A percentile compares a stretch with the other conserved stretches of the same genome.
Evolutionary conservation across 2,329 filamentous ascomycete genomes (phyloP).

Genomic region (Parafenestella ontariensis): DNA sequence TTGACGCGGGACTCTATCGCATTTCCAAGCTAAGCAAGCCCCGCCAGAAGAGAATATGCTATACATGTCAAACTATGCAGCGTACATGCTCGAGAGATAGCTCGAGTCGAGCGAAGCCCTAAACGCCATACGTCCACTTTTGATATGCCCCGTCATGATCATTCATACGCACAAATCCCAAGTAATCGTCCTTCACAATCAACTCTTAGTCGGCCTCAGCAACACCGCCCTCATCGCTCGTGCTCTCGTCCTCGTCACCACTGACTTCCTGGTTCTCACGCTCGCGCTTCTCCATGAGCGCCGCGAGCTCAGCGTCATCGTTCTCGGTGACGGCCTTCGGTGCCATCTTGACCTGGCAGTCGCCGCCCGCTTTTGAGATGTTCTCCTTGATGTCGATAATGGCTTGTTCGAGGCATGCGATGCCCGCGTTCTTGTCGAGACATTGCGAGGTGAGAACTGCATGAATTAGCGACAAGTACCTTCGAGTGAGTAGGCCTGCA

Average conservation of each 20-base stretch:
- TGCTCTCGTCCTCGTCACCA: conserved; percentile 94
- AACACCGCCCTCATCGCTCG: conserved; percentile 82
- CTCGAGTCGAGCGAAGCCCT: conserved; percentile 25
- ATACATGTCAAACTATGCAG: conserved; percentile 27
- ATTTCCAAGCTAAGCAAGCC: not conserved
- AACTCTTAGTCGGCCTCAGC: conserved; percentile 43
- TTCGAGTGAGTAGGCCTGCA: not conserved
- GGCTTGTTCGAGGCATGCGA: conserved; percentile 82
- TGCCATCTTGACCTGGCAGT: conserved; percentile 93
- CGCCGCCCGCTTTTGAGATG: conserved; percentile 80
- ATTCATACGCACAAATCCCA: conserved; percentile 19
- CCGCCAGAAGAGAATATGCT: conserved; percentile 8
- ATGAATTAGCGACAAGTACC: conserved; percentile 17
- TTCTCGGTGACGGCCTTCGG: conserved; percentile 99
- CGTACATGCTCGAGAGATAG: no score
- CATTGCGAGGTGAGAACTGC: conserved; percentile 89
- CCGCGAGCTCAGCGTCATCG: conserved; percentile 95
- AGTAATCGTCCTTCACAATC: not conserved
- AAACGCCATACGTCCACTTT: conserved; percentile 42
- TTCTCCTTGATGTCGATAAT: conserved; percentile 84
- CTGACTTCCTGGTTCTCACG: conserved; percentile 97
- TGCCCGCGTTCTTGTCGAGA: conserved; percentile 88
- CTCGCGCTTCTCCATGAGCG: conserved; percentile 98
- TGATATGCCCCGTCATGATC: conserved; percentile 23
- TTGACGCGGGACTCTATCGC: not conserved